A percentile compares a stretch with the other conserved stretches of the same genome.
These are phyloP conservation scores for Yamadazyma dushanensis DNA, from an alignment of 1,139 yeast species.

Conservation along the genomic window DNA sequence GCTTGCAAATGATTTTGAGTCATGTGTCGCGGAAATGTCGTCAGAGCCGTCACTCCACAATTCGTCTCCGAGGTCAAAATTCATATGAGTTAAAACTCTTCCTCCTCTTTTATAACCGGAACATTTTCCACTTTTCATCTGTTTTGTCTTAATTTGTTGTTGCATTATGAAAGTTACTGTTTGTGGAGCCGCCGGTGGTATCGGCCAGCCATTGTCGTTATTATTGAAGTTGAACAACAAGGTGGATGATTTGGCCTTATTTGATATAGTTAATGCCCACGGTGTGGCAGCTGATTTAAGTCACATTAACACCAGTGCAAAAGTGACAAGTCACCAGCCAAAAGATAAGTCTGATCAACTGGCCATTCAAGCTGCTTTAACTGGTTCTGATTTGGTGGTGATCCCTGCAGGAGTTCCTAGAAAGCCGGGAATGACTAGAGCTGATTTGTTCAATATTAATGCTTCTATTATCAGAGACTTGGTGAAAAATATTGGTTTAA, in stretches of 20 bases:
- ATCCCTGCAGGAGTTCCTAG: constrained; percentile 86
- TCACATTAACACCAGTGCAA: constrained; percentile 64
- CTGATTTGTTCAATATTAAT: constrained; percentile 71
- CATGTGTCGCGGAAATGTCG: constrained; percentile 1
- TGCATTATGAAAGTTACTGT: constrained; percentile 66
- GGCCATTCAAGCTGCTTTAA: constrained; percentile 51
- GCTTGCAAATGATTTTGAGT: too few species aligned
- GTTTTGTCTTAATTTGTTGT: too few species aligned
- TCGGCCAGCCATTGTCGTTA: constrained; percentile 74
- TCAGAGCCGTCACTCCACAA: constrained; percentile 1
- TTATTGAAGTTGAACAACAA: constrained; percentile 58
- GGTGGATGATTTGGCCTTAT: constrained; percentile 58
- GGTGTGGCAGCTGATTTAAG: constrained; percentile 78
- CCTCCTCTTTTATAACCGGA: not conserved
- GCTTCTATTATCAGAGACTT: constrained; percentile 66
- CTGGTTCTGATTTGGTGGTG: constrained; percentile 57
- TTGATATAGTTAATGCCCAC: constrained; percentile 64
- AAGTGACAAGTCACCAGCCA: constrained; percentile 58
- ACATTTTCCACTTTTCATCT: constrained; percentile 1
- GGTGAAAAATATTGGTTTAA: constrained; percentile 56
- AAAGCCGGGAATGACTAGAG: constrained; percentile 80
- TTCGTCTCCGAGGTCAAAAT: constrained; percentile 1
- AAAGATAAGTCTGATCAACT: constrained; percentile 46
- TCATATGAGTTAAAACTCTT: constrained; percentile 3
- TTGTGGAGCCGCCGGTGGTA: constrained; percentile 81